A percentile compares a stretch with the other conserved stretches of the same genome.
Evolutionary conservation across 2,329 filamentous ascomycete genomes (phyloP).

Genomic region (Colletotrichum chlorophyti): DNA sequence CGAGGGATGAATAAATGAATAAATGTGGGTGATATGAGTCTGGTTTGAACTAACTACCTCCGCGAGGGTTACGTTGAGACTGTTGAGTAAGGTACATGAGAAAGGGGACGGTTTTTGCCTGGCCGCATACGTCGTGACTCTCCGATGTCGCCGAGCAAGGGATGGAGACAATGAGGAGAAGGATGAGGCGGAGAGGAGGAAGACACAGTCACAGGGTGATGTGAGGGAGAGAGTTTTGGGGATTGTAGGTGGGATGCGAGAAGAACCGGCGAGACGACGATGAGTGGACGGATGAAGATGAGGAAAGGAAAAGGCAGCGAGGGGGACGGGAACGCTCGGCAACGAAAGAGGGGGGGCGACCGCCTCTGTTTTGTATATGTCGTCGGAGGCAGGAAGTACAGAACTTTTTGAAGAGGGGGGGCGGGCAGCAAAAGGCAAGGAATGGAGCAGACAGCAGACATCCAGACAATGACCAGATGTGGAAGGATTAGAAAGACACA

Average conservation of each 20-base stretch:
- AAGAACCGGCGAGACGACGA: slow-evolving; percentile 16
- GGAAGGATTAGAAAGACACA: not conserved
- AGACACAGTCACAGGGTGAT: not conserved
- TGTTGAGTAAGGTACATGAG: not conserved
- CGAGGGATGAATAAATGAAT: slow-evolving; percentile 6
- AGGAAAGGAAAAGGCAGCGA: not conserved
- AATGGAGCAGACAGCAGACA: slow-evolving; percentile 2
- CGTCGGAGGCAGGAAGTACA: slow-evolving; percentile 23
- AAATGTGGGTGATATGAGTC: slow-evolving; percentile 9
- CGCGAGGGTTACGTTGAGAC: not conserved
- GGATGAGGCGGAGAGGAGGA: not conserved
- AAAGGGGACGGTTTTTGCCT: not conserved
- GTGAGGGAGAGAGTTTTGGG: not conserved
- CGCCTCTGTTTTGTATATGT: slow-evolving; percentile 30
- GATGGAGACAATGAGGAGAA: not conserved
- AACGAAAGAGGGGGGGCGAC: slow-evolving; percentile 16
- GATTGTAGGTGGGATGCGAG: slow-evolving; percentile 1
- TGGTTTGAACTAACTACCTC: too few relatives aligned
- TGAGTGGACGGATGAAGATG: not conserved
- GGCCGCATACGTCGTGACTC: slow-evolving; percentile 9
- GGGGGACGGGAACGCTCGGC: slow-evolving; percentile 6
- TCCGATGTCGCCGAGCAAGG: slow-evolving; percentile 26
- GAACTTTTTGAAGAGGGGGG: slow-evolving; percentile 22
- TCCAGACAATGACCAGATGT: not conserved
- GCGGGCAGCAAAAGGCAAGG: not conserved